Base-by-base conservation (phyloP, 768 basidiomycete genomes). In the Sporobolomyces roseus region DNA sequence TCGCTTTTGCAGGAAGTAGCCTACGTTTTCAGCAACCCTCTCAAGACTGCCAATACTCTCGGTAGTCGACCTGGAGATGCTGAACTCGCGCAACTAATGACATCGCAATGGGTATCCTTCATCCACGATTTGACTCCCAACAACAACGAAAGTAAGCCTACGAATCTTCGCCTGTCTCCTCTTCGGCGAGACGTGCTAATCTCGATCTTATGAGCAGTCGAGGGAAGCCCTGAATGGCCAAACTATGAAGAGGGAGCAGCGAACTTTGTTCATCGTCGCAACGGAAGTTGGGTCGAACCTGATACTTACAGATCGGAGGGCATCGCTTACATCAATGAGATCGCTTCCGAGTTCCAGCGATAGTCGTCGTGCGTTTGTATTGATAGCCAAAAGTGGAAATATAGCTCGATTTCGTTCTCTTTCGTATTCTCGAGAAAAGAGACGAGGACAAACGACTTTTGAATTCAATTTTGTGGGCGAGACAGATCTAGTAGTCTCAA, bases 41-140 rank as follows among this genome's bases (percentile, higher is more conserved):
- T 36, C 45, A 45, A 29, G 50, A 68, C 68, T 5, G 50, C 48
- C 25, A 70, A 73, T 52, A 36, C 68, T 21, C 64, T 73, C 27
- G 68, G 68, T 3, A 66, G 29, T 4, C 68, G 72, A 2, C 64
- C 68, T 1, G 68, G 68, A 17, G 68, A 69, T 33, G 38, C 61
- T 46, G 67, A 64, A n/a, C 52, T 68, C 17, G 52, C 68, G 14
- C 45, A 62, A 8, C 61, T 70, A 23, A 67, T 71, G 46, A 53
- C 50, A 14, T 59, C 62, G 48, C 62, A 64, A 50, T 70, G 64
- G 65, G 32, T 67, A 32, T 63, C 54, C 25, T 74, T 70, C 63
- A 66, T 70, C 41, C 60, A 71, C 63, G 58, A 51, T 61, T 32
- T 32, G 0, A 54, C 59, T 32, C 72, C 72, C 27, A 73, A 73